A percentile compares a stretch with the other conserved stretches of the same genome.
These are phyloP conservation scores for Metschnikowia cubensis DNA, from an alignment of 805 yeast species.

Conservation along the genomic window DNA sequence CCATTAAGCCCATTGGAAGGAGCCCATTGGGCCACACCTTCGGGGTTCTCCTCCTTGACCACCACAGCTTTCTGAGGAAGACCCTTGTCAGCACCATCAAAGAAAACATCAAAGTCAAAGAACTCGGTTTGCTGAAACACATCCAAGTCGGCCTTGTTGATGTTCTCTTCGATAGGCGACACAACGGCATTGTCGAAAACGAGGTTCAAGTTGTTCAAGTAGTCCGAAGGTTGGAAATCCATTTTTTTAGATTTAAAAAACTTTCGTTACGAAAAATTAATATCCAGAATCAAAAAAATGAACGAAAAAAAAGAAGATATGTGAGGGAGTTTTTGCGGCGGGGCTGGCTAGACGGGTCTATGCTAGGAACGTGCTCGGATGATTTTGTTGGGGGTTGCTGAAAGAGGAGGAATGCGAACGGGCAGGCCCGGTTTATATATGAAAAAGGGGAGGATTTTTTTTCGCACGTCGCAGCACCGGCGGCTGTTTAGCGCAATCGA, in stretches of 20 bases:
- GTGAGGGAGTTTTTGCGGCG: background rate
- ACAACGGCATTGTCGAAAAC: constrained; percentile 28
- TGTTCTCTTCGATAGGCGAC: constrained; percentile 19
- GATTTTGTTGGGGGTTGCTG: background rate
- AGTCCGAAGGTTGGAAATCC: constrained; percentile 42
- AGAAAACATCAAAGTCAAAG: constrained; percentile 35
- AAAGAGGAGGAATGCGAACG: background rate
- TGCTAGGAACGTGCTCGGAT: background rate
- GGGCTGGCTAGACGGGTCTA: background rate
- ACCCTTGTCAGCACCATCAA: constrained; percentile 17
- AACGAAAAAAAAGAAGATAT: constrained; percentile 5
- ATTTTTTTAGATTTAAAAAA: constrained; percentile 18
- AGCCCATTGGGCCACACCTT: constrained; percentile 1
- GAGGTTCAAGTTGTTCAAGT: constrained; percentile 37
- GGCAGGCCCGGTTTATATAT: constrained; percentile 1
- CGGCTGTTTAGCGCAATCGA: background rate
- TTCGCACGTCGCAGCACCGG: constrained; percentile 2
- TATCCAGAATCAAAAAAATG: constrained; percentile 7
- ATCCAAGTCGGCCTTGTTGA: constrained; percentile 31
- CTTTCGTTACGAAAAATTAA: constrained; percentile 2
- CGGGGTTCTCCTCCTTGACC: constrained; percentile 7
- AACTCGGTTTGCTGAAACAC: constrained; percentile 38
- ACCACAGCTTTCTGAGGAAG: background rate
- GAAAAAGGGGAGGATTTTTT: background rate
- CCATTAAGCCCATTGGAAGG: background rate